Conservation (phyloP, 208 protist genomes). For the Leishmania arabica region DNA sequence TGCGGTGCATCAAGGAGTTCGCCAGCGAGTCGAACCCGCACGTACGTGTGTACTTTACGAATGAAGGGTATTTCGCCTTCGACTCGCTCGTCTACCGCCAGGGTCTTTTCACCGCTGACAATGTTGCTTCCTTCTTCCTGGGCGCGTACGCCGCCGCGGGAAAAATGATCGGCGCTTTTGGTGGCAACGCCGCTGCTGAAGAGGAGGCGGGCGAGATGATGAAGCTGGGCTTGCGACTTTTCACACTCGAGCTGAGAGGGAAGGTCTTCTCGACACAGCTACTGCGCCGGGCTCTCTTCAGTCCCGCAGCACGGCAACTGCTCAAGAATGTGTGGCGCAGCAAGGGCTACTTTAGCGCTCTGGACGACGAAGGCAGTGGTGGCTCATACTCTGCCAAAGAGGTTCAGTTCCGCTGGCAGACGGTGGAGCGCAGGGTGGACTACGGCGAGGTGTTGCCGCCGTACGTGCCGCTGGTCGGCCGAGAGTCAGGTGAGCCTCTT, state of each 20-base stretch:
- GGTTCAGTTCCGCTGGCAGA: slow-evolving; percentile 50
- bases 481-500: not conserved
- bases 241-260: slow-evolving; percentile 23
- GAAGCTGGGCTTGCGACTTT: slow-evolving; percentile 27
- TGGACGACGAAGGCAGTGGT: slow-evolving; percentile 33
- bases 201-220: slow-evolving; percentile 41
- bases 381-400: not conserved
- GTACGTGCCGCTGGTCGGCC: slow-evolving; percentile 22
- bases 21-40: slow-evolving; percentile 25
- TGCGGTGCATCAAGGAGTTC: slow-evolving; percentile 13
- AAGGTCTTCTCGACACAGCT: slow-evolving; percentile 1
- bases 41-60: slow-evolving; percentile 37
- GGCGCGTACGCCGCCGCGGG: slow-evolving; percentile 26
- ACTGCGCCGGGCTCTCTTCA: slow-evolving; percentile 16
- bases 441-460: slow-evolving; percentile 48
- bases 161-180: slow-evolving; percentile 16
- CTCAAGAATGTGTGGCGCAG: slow-evolving; percentile 51
- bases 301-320: slow-evolving; percentile 17
- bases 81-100: slow-evolving; percentile 20
- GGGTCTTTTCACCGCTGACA: slow-evolving; percentile 30
- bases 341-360: slow-evolving; percentile 53
- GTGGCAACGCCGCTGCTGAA: slow-evolving; percentile 7
- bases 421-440: slow-evolving; percentile 36
- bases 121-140: slow-evolving; percentile 30
- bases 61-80: slow-evolving; percentile 30